A percentile compares a stretch with the other conserved stretches of the same genome.
phyloP scores from a whole-genome alignment of 495 filamentous ascomycete species.

The Penicillium desertorum region DNA sequence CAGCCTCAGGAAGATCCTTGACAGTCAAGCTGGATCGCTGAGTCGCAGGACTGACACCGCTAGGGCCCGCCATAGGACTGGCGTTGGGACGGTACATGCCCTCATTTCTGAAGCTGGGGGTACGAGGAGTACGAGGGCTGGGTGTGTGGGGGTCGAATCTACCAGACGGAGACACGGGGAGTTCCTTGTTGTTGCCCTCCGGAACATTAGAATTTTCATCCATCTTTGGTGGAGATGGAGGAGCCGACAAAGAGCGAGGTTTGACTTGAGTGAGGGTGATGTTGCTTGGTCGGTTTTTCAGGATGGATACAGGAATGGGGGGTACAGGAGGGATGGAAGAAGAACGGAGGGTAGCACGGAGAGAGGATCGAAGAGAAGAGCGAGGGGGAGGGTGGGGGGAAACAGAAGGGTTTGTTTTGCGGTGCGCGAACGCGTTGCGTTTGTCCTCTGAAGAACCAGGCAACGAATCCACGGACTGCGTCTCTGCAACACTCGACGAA shows the following conservation, averaged over 20 bases:
- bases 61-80: background rate
- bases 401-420: background rate
- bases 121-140: background rate
- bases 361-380: background rate
- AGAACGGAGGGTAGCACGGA: background rate
- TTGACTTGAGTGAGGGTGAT: background rate
- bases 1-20: background rate
- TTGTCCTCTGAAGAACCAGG: background rate
- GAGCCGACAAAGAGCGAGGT: background rate
- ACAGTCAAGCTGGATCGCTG: background rate
- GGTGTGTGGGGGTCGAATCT: too few relatives aligned
- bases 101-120: background rate
- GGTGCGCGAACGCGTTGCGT: background rate
- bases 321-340: background rate
- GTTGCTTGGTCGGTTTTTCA: background rate
- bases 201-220: background rate
- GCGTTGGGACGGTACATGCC: background rate
- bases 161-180: background rate
- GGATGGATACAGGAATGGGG: background rate
- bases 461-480: background rate
- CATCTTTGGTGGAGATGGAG: conserved; percentile 1
- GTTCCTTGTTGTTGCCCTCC: background rate
- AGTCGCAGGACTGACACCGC: background rate
- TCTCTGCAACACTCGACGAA: background rate
- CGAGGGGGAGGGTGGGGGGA: background rate